Evolutionary conservation across 83 land plant species (phyloP).

Genomic region (Isoetes engelmannii): DNA sequence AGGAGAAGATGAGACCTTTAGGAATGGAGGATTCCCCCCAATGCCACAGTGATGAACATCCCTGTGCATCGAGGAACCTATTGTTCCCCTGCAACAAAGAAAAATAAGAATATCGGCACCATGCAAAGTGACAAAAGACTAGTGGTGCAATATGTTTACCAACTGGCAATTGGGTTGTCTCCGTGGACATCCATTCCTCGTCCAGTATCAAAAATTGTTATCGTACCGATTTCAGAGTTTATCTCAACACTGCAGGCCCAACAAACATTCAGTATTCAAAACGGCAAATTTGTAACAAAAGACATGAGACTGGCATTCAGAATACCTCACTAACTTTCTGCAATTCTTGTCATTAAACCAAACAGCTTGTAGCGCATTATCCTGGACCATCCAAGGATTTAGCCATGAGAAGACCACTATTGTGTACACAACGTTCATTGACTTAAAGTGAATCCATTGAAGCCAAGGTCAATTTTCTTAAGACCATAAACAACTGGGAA

Average conservation of each 20-base stretch:
- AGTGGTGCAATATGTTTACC: conserved; percentile 22
- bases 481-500: too few relatives aligned
- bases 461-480: background rate
- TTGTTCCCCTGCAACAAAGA: conserved; percentile 43
- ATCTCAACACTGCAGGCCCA: conserved; percentile 4
- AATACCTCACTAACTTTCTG: conserved; percentile 42
- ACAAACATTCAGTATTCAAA: background rate
- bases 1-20: conserved; percentile 32
- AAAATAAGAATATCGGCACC: background rate
- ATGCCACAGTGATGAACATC: conserved; percentile 23
- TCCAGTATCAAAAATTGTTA: conserved; percentile 48
- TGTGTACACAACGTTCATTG: background rate
- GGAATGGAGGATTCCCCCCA: conserved; percentile 61
- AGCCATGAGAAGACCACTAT: background rate
- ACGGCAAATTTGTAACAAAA: conserved; percentile 24
- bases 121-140: background rate
- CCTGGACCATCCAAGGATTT: conserved; percentile 22
- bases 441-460: background rate
- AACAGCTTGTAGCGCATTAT: conserved; percentile 59
- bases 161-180: conserved; percentile 41
- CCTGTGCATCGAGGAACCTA: conserved; percentile 55
- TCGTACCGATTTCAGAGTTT: background rate
- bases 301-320: background rate
- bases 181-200: conserved; percentile 53
- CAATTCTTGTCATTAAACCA: conserved; percentile 35